Evolutionary conservation across 768 basidiomycete species (phyloP), one percentile per base, ranked within the genome.

Genomic region (Exidia glandulosa): DNA sequence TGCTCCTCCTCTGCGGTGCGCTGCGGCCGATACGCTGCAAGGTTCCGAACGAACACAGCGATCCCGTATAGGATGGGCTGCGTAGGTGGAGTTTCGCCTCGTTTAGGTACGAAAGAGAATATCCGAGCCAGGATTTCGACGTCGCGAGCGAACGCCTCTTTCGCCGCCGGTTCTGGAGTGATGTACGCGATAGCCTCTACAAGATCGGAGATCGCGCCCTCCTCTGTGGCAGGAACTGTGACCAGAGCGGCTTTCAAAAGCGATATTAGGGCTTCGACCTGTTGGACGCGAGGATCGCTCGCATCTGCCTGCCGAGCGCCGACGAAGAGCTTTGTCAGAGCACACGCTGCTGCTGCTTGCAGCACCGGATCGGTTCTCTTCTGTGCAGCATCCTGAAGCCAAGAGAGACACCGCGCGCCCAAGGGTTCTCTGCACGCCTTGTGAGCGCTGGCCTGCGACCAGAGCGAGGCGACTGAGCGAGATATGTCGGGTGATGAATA

Each of bases 121-220:
- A 87, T 76, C 55, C 73, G 72, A 57, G 74, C 74, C 52, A 91
- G 76, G 69, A 91, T 84, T 5, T 66, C 59, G 0, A 74, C 19
- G 63, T 85, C 78, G 16, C 72, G 74, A 6, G 85, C 81, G 57
- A 94, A 71, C 29, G 64, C 67, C 61, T 88, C 84, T 67, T 90
- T 88, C 60, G 87, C 76, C 2, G 69, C 61, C 1, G 88, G 76
- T 63, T 83, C 79, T 55, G 79, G 73, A 60, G 84, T 89, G 60
- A 92, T 80, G 71, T 94, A 88, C n/a, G 88, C 89, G 56, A 96
- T 74, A 0, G 87, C 91, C 73, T 96, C 94, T 14, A 94, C 76
- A 3, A 84, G 85, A 62, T 92, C 86, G 7, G 76, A 72, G 16
- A 82, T 64, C 13, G 81, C 78, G 25, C 77, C 65, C 5, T 70